Evolutionary conservation across 2,329 filamentous ascomycete genomes (phyloP).

Genomic region (Cryphonectria parasitica): DNA sequence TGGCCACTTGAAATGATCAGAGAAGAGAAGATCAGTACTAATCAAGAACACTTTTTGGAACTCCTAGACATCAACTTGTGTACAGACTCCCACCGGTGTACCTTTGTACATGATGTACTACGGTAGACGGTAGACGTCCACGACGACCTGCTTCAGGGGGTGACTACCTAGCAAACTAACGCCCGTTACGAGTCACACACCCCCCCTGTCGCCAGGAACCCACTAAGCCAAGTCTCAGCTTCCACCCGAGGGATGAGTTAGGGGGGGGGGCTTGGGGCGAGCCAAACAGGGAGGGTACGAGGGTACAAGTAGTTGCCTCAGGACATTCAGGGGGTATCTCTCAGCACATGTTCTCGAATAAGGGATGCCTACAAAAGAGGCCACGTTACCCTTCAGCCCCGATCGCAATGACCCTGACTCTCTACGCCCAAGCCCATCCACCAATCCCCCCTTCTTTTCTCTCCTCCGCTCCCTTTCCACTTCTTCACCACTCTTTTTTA

Average conservation of each 20-base stretch:
- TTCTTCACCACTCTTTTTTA: slow-evolving; percentile 18
- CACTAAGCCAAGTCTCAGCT: slow-evolving; percentile 22
- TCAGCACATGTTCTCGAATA: background rate
- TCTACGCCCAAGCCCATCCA: slow-evolving; percentile 6
- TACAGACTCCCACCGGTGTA: background rate
- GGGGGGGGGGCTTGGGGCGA: background rate
- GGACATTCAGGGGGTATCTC: background rate
- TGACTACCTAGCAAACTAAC: background rate
- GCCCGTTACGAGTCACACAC: background rate
- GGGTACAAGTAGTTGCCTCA: background rate
- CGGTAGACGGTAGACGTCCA: background rate
- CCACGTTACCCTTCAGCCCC: slow-evolving; percentile 25
- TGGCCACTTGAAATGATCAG: background rate
- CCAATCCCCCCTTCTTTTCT: slow-evolving; percentile 12
- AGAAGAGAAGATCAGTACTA: background rate
- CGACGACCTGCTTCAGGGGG: background rate
- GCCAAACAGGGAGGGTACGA: background rate
- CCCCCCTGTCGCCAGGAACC: background rate
- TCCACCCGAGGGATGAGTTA: slow-evolving; percentile 22
- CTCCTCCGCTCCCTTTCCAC: slow-evolving; percentile 11
- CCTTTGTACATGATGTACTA: background rate
- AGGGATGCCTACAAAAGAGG: slow-evolving; percentile 23
- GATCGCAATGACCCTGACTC: slow-evolving; percentile 15
- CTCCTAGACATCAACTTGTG: background rate
- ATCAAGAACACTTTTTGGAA: background rate